Conservation (phyloP, 2,329 filamentous ascomycete species). For the Xylariaceae sp. region DNA sequence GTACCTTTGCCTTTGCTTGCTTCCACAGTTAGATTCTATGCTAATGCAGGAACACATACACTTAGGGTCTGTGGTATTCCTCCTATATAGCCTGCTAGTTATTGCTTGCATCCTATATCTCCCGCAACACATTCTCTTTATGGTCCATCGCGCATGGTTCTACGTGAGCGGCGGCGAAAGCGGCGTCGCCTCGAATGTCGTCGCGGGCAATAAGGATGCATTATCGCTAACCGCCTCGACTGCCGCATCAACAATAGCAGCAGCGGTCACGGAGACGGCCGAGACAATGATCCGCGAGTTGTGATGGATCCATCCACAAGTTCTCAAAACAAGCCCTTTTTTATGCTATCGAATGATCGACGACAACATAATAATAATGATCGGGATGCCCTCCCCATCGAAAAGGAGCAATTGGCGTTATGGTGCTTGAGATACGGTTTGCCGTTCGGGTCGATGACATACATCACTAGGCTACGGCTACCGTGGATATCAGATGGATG, state of each 20-base stretch:
- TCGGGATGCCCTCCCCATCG: neutral
- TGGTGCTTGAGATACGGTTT: slow-evolving; percentile 9
- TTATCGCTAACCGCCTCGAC: slow-evolving; percentile 44
- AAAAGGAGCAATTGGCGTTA: slow-evolving; percentile 16
- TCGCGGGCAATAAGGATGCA: slow-evolving; percentile 47
- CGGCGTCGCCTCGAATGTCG: slow-evolving; percentile 36
- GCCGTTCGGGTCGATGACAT: slow-evolving; percentile 22
- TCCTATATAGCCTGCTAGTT: slow-evolving; percentile 81
- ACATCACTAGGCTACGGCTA: slow-evolving; percentile 7
- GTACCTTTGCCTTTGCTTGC: slow-evolving; percentile 38
- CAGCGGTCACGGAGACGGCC: slow-evolving; percentile 33
- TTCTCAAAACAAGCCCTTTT: neutral
- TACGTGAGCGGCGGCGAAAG: slow-evolving; percentile 83
- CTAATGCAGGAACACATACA: neutral
- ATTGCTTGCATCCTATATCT: slow-evolving; percentile 92
- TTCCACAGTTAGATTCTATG: neutral
- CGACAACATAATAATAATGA: slow-evolving; percentile 28
- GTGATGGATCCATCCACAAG: slow-evolving; percentile 24
- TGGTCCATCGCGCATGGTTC: slow-evolving; percentile 87
- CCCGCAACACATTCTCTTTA: slow-evolving; percentile 82
- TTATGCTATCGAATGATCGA: slow-evolving; percentile 1
- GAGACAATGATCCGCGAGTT: slow-evolving; percentile 43
- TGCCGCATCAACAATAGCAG: slow-evolving; percentile 29
- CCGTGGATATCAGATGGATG: neutral
- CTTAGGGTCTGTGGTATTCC: slow-evolving; percentile 89